Percentiles rank a stretch among this genome's conserved stretches.
Conservation (phyloP, 1,139 yeast species). For the Kodamaea derodonti region DNA sequence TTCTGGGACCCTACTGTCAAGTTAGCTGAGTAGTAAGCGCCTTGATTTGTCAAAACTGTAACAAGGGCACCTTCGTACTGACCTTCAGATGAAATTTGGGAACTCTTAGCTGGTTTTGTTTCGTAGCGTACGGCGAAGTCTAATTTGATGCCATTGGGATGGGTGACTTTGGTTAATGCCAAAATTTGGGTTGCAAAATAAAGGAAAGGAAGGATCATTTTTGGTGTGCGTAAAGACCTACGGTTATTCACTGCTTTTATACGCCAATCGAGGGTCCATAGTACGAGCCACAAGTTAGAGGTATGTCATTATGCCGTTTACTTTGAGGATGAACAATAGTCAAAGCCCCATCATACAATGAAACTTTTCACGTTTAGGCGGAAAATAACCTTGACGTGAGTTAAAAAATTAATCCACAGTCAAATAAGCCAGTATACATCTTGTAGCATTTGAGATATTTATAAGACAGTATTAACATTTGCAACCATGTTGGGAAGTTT, state of each 20-base stretch:
- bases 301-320: neutral
- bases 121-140: neutral
- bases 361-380: neutral
- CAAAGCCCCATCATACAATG: neutral
- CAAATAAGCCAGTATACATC: too few species aligned
- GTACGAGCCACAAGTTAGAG: too few species aligned
- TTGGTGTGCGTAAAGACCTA: too few species aligned
- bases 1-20: slow-evolving; percentile 9
- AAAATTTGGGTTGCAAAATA: neutral
- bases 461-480: too few species aligned
- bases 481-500: too few species aligned
- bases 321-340: neutral
- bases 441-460: too few species aligned
- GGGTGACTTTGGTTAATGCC: neutral
- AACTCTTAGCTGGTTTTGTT: neutral
- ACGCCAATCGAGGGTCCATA: too few species aligned
- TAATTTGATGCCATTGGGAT: neutral
- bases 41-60: slow-evolving; percentile 1
- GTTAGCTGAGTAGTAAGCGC: slow-evolving; percentile 5
- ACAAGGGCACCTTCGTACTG: neutral
- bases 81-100: neutral
- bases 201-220: too few species aligned
- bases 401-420: too few species aligned
- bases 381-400: neutral
- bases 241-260: too few species aligned